Evolutionary conservation across 1,284 basidiomycete species (phyloP).

Genomic region (Rhodotorula sp.): DNA sequence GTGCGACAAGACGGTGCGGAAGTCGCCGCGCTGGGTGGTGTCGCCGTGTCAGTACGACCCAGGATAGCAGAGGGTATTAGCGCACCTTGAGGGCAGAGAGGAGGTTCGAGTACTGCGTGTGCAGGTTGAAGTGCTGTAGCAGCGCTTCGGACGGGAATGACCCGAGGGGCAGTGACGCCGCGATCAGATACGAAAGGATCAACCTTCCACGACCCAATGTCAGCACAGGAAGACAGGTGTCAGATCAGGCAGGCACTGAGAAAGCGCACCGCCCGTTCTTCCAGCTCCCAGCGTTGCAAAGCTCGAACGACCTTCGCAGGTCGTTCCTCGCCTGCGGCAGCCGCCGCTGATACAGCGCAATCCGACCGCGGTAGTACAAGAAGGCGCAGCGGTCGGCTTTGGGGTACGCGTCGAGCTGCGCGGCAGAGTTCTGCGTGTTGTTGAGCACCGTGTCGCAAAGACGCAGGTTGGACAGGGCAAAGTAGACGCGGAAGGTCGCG

Average conservation of each 20-base stretch:
- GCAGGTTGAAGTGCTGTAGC: slow-evolving; percentile 46
- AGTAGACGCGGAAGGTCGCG: slow-evolving; percentile 47
- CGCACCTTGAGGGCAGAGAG: slow-evolving; percentile 34
- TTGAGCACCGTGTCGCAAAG: slow-evolving; percentile 55
- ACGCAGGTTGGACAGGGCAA: slow-evolving; percentile 52
- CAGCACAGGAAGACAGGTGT: background rate
- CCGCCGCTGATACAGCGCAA: slow-evolving; percentile 52
- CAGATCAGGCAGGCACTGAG: too few relatives aligned
- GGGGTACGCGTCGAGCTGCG: slow-evolving; percentile 46
- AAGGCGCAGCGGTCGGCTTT: slow-evolving; percentile 51
- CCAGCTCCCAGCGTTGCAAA: slow-evolving; percentile 45
- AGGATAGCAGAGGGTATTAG: too few relatives aligned
- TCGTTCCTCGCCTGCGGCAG: slow-evolving; percentile 48
- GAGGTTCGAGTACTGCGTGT: slow-evolving; percentile 43
- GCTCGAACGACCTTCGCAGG: slow-evolving; percentile 50
- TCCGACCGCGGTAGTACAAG: slow-evolving; percentile 52
- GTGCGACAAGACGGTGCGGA: slow-evolving; percentile 40
- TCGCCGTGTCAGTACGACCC: too few relatives aligned
- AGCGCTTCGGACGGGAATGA: slow-evolving; percentile 48
- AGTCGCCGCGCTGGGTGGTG: slow-evolving; percentile 42
- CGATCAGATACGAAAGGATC: slow-evolving; percentile 51
- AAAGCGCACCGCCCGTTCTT: slow-evolving; percentile 45
- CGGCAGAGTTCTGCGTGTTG: slow-evolving; percentile 48
- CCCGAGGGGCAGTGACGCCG: slow-evolving; percentile 51
- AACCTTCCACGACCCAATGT: slow-evolving; percentile 31